Conservation (phyloP, 805 yeast genomes). For the Candida sphagnicola region DNA sequence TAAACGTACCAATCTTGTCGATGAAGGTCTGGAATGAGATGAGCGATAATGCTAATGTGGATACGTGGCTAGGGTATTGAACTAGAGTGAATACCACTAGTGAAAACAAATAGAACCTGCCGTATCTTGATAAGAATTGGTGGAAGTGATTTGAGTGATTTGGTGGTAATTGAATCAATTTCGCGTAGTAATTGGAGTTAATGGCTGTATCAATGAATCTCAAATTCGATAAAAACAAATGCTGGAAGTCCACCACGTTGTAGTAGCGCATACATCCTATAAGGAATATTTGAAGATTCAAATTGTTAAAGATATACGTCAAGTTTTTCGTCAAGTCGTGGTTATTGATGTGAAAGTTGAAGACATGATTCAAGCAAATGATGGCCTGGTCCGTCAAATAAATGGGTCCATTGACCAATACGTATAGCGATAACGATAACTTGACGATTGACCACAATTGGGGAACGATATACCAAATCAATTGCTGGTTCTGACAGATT, state of each 20-base stretch:
- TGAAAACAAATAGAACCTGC: constrained; percentile 17
- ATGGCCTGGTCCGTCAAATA: constrained; percentile 14
- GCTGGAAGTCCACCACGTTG: constrained; percentile 25
- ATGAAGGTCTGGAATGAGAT: constrained; percentile 42
- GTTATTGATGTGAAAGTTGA: constrained; percentile 6
- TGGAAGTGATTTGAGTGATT: constrained; percentile 11
- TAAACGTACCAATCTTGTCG: constrained; percentile 42
- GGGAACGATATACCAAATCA: constrained; percentile 18
- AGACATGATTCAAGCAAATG: constrained; percentile 5
- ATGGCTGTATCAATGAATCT: constrained; percentile 31
- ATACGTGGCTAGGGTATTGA: constrained; percentile 23
- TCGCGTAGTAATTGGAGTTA: constrained; percentile 7
- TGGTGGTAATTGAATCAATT: constrained; percentile 7
- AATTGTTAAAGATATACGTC: constrained; percentile 34
- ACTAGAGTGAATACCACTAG: constrained; percentile 26
- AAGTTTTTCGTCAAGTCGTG: constrained; percentile 18
- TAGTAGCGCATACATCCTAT: constrained; percentile 30
- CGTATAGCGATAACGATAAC: constrained; percentile 34
- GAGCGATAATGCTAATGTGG: constrained; percentile 39
- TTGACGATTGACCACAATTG: constrained; percentile 27
- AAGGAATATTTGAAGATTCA: constrained; percentile 37
- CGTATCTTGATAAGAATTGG: constrained; percentile 20
- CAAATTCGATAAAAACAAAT: constrained; percentile 35
- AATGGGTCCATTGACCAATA: constrained; percentile 21
- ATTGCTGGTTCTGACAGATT: constrained; percentile 41